Percentiles rank a stretch among this genome's conserved stretches.
Conservation (phyloP, 2,329 filamentous ascomycete genomes). For the Hypoxylon sp. region DNA sequence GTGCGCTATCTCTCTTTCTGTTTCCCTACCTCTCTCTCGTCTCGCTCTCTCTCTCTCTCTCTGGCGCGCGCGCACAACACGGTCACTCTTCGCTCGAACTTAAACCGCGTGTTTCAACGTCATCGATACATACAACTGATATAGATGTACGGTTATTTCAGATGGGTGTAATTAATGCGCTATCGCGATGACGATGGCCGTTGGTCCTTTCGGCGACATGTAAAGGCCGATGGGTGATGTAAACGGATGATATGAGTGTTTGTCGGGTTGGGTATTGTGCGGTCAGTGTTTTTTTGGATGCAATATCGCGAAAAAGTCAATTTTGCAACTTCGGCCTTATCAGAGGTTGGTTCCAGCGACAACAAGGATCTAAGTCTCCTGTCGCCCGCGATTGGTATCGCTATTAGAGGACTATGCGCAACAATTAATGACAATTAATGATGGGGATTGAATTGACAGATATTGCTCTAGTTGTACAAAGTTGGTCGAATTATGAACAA, state of each 20-base stretch:
- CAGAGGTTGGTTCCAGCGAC: slow-evolving; percentile 14
- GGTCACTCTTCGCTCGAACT: slow-evolving; percentile 39
- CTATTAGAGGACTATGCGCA: slow-evolving; percentile 30
- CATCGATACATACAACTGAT: slow-evolving; percentile 37
- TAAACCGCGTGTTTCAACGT: slow-evolving; percentile 29
- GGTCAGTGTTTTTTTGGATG: slow-evolving; percentile 27
- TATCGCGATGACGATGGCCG: slow-evolving; percentile 19
- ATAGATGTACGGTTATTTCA: background rate
- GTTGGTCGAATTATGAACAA: slow-evolving; percentile 42
- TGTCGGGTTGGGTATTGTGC: slow-evolving; percentile 28
- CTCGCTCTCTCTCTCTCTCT: slow-evolving; percentile 19
- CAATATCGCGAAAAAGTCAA: slow-evolving; percentile 33
- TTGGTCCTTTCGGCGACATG: slow-evolving; percentile 17
- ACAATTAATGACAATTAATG: slow-evolving; percentile 10
- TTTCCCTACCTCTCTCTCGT: slow-evolving; percentile 6
- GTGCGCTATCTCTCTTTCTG: slow-evolving; percentile 22
- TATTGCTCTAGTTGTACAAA: slow-evolving; percentile 33
- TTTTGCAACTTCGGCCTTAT: slow-evolving; percentile 27
- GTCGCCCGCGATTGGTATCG: slow-evolving; percentile 7
- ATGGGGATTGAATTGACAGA: slow-evolving; percentile 31
- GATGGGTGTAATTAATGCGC: slow-evolving; percentile 30
- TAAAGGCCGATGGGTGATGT: slow-evolving; percentile 28
- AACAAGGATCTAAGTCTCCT: slow-evolving; percentile 13
- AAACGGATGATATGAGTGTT: slow-evolving; percentile 27
- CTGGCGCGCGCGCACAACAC: slow-evolving; percentile 34